phyloP scores from a whole-genome alignment of 257 asterid genomes.

The Mentha longifolia region DNA sequence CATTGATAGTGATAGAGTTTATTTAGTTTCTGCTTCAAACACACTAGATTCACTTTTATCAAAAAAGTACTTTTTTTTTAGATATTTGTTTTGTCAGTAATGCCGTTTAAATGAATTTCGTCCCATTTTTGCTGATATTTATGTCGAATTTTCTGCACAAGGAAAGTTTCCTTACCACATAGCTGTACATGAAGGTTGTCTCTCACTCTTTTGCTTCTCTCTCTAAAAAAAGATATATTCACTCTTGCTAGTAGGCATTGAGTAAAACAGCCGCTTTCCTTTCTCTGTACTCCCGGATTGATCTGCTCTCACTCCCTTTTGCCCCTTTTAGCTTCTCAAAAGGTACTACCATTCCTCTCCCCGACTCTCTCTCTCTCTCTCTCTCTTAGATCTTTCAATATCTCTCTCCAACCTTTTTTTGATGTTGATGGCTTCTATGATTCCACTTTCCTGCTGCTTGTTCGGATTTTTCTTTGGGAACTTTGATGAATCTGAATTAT shows the following conservation, averaged over 20 bases:
- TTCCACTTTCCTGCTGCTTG: neutral
- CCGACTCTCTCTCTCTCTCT: neutral
- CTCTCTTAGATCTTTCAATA: conserved; percentile 5
- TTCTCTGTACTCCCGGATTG: conserved; percentile 23
- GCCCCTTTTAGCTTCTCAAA: conserved; percentile 30
- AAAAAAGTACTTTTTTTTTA: neutral
- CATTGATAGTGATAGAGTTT: conserved; percentile 17
- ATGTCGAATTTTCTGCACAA: conserved; percentile 13
- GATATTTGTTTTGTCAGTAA: conserved; percentile 29
- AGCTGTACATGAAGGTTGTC: conserved; percentile 37
- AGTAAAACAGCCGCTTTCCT: conserved; percentile 26
- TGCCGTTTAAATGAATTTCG: conserved; percentile 27
- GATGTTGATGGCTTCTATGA: conserved; percentile 38
- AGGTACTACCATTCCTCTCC: conserved; percentile 25
- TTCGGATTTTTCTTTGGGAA: conserved; percentile 5
- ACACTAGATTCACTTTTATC: conserved; percentile 21
- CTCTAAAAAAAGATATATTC: conserved; percentile 16
- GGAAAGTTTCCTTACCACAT: conserved; percentile 31
- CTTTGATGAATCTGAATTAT: conserved; percentile 16
- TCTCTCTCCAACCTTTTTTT: conserved; percentile 3
- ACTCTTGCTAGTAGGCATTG: conserved; percentile 9
- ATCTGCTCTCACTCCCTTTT: conserved; percentile 8
- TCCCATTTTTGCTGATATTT: conserved; percentile 25
- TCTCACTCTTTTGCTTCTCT: conserved; percentile 33
- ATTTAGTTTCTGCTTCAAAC: conserved; percentile 22